Base-by-base conservation (phyloP, 495 filamentous ascomycete species). In the Echria macrotheca region DNA sequence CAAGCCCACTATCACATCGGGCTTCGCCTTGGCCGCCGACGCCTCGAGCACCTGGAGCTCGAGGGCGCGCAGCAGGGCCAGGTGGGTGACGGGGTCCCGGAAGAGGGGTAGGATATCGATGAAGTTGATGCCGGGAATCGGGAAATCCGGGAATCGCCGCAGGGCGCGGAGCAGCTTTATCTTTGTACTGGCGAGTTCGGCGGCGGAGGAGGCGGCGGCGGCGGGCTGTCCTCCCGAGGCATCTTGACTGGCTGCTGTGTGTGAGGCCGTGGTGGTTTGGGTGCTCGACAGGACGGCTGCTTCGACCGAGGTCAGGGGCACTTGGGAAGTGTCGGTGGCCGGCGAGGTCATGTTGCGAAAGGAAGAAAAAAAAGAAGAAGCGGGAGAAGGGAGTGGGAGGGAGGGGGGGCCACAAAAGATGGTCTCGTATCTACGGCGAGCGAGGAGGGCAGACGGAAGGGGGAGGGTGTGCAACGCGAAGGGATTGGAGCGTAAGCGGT, bases 81-180 rank as follows among this genome's bases (percentile, higher is more conserved):
- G 73, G 69, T 96, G 93, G 42, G 89, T 70, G 21, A 66, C 60
- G n/a, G 81, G 80, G 56, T 87, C 75, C 66, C 85, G 83, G 75
- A 99, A 99, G 57, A 99, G 84, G 25, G 93, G 94, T 50, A 99
- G 82, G 71, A 99, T 96, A 70, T 99, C 94, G 77, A 96, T 89
- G 70, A 99, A 99, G 47, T 95, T 78, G 64, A 99, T 90, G 65
- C 94, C 94, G 5, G 86, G 85, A 41, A 85, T 83, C 26, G 94
- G 94, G 72, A 99, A 97, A 76, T 99, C 89, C 50, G 86, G 85
- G 72, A 86, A 95, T 69, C 86, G 84, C 64, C 70, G 70, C 22
- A 79, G 69, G 38, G 73, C 65, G 43, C 68, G 64, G 52, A 69
- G 60, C 36, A 80, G 69, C 56, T 65, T 86, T 85, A 88, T 79